phyloP scores from a whole-genome alignment of 441 rosid species.

The Flueggea neowawraea region DNA sequence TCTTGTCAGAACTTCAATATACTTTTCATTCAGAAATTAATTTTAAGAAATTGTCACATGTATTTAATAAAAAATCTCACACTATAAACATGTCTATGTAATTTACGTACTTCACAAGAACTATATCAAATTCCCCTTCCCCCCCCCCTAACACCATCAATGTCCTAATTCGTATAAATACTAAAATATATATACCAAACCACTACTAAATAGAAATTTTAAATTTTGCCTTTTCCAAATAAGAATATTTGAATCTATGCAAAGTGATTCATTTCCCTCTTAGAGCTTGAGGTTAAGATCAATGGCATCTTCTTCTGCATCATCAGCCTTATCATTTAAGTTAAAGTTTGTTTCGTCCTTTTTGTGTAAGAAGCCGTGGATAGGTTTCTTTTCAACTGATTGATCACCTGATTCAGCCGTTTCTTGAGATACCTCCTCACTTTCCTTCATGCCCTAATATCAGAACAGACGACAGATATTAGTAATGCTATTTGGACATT shows the following conservation, averaged over 20 bases:
- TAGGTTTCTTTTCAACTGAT: slow-evolving; percentile 17
- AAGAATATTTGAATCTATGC: background rate
- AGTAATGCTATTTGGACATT: background rate
- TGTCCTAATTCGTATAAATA: too few relatives aligned
- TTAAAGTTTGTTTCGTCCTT: slow-evolving; percentile 20
- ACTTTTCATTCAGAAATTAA: too few relatives aligned
- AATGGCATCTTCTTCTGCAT: slow-evolving; percentile 22
- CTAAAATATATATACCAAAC: too few relatives aligned
- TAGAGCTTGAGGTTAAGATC: slow-evolving; percentile 43
- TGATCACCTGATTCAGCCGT: slow-evolving; percentile 5
- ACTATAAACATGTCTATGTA: too few relatives aligned
- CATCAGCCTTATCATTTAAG: slow-evolving; percentile 22
- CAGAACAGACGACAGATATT: background rate
- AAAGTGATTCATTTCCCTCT: background rate
- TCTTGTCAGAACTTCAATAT: too few relatives aligned
- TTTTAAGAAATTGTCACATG: too few relatives aligned
- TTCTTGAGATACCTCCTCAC: slow-evolving; percentile 9
- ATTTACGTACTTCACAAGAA: too few relatives aligned
- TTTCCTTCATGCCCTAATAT: slow-evolving; percentile 22
- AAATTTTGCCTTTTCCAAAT: too few relatives aligned
- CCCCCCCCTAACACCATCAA: too few relatives aligned
- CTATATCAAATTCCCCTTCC: too few relatives aligned
- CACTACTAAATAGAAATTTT: too few relatives aligned
- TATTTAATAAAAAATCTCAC: too few relatives aligned
- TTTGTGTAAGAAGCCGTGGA: slow-evolving; percentile 25